Evolutionary conservation across 805 yeast species (phyloP).

Genomic region (Cyberlindnera maritima): DNA sequence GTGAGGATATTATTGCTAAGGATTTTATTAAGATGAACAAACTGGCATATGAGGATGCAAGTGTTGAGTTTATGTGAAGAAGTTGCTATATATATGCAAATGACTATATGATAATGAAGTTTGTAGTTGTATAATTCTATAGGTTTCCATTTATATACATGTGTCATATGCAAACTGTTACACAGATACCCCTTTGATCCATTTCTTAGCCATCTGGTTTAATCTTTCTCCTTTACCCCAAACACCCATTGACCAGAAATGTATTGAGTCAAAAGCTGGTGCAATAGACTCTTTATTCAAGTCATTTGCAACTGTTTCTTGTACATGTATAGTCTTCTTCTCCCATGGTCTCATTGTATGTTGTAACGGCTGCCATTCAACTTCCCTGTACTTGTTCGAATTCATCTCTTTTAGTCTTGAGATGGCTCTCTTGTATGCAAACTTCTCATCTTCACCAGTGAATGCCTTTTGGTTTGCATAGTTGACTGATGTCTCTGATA

Average conservation of each 20-base stretch:
- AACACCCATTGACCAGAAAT: slow-evolving; percentile 67
- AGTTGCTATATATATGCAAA: no score
- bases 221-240: slow-evolving; percentile 54
- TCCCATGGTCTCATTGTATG: slow-evolving; percentile 60
- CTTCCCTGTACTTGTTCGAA: slow-evolving; percentile 48
- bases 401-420: slow-evolving; percentile 62
- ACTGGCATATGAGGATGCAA: not conserved
- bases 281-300: slow-evolving; percentile 20
- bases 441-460: slow-evolving; percentile 76
- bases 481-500: slow-evolving; percentile 29
- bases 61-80: no score
- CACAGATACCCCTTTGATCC: slow-evolving; percentile 50
- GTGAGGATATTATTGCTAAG: slow-evolving; percentile 12
- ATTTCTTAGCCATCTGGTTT: slow-evolving; percentile 48
- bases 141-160: no score
- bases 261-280: slow-evolving; percentile 43
- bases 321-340: no score
- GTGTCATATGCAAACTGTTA: no score
- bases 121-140: not conserved
- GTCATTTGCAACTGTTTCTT: no score
- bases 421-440: slow-evolving; percentile 70
- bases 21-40: slow-evolving; percentile 2
- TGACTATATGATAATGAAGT: no score
- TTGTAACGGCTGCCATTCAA: slow-evolving; percentile 56
- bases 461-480: slow-evolving; percentile 52